A percentile compares a stretch with the other conserved stretches of the same genome.
Evolutionary conservation across 768 basidiomycete genomes (phyloP).

Genomic region (Hericium alpestre): DNA sequence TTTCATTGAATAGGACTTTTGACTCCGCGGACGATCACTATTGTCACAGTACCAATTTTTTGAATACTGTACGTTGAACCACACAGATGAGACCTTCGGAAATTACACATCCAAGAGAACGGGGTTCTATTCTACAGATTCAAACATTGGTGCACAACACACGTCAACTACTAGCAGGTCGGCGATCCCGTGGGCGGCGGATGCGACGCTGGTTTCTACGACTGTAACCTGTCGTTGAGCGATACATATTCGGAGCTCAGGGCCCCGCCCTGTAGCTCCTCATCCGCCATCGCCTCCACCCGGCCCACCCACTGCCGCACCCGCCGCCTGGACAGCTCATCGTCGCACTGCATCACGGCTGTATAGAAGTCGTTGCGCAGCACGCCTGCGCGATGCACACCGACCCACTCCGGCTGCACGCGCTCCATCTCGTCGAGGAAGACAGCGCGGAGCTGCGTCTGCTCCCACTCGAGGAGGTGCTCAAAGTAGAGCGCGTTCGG

Average conservation of each 20-base stretch:
- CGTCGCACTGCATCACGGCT: neutral
- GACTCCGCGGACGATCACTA: conserved; percentile 5
- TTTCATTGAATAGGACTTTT: conserved; percentile 1
- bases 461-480: neutral
- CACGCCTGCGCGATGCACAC: neutral
- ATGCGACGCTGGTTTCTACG: too few species aligned
- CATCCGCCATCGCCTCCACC: neutral
- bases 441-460: neutral
- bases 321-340: neutral
- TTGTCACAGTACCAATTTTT: neutral
- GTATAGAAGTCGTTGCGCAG: neutral
- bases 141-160: too few species aligned
- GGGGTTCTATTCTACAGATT: too few species aligned
- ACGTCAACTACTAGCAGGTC: too few species aligned
- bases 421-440: neutral
- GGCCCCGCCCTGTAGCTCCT: neutral
- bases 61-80: neutral
- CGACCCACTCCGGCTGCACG: neutral
- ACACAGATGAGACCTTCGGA: too few species aligned
- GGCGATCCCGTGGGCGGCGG: too few species aligned
- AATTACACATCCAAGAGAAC: too few species aligned
- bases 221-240: too few species aligned
- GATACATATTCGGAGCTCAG: neutral
- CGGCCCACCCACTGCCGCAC: neutral
- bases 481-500: neutral